These are phyloP conservation scores for Brassica incana DNA, from an alignment of 345 rosid species.

Conservation along the genomic window DNA sequence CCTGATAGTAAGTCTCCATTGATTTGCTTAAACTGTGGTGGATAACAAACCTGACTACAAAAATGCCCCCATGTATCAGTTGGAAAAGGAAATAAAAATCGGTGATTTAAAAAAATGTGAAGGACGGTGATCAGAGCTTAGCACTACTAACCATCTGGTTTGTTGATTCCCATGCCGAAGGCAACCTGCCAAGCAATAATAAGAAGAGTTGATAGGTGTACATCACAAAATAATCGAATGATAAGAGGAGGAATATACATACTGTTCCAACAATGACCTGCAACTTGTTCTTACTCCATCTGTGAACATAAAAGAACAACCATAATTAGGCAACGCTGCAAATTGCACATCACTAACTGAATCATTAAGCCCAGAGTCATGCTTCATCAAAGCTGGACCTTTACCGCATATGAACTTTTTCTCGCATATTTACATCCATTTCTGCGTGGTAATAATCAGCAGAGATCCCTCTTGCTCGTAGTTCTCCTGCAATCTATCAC, in stretches of 20 bases:
- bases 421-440: conserved; percentile 84
- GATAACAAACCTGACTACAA: conserved; percentile 95
- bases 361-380: conserved; percentile 9
- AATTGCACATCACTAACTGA: conserved; percentile 5
- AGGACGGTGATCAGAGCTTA: not conserved
- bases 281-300: conserved; percentile 94
- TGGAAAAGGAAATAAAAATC: not conserved
- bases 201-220: conserved; percentile 11
- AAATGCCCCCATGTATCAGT: conserved; percentile 32
- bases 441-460: conserved; percentile 94
- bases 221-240: conserved; percentile 11
- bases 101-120: not conserved
- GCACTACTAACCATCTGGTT: conserved; percentile 86
- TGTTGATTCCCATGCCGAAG: conserved; percentile 99
- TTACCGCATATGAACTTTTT: conserved; percentile 81
- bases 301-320: conserved; percentile 38
- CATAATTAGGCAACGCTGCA: conserved; percentile 3
- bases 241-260: conserved; percentile 37
- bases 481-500: conserved; percentile 77
- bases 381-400: not conserved
- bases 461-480: conserved; percentile 70
- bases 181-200: conserved; percentile 67
- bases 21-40: conserved; percentile 99
- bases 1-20: conserved; percentile 99
- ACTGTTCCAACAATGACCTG: conserved; percentile 98